Base-by-base conservation (phyloP, 139 green algal genomes). In the Closterium sp. region DNA sequence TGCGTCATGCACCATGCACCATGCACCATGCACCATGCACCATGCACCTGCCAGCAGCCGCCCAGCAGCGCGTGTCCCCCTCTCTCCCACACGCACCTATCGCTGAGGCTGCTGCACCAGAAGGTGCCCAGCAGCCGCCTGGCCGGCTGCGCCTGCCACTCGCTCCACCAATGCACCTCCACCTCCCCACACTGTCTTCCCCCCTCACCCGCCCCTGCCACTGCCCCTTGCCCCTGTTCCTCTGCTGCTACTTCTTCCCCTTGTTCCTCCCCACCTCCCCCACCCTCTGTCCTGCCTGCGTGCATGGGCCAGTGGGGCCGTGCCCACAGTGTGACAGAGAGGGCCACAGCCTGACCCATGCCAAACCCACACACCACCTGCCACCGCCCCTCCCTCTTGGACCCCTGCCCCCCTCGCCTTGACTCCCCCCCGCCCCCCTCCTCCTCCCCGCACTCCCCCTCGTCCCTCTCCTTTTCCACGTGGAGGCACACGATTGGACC, bases 101-200 rank as follows among this genome's bases (percentile, higher is more conserved):
- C 19, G 25, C 89, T 66, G 12, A 89, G 55, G 25, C 23, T 90
- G 43, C 36, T 10, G 33, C 83, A 89, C 21, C 21, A 90, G 86
- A 92, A 92, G 36, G 64, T 83, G 1, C 89, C 89, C 19, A 92
- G 32, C 64, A 92, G 89, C 83, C 35, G 16, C 31, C 89, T 76
- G 25, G 25, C 31, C 1, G 8, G n/a, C 12, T 92, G 38, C 19
- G 83, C 83, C 8, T 85, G 36, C 89, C 89, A 92, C 89, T 66
- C 38, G 19, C 38, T 66, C 38, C 38, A 66, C 38, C 32, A 36
- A 7, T 55, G 2, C 4, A 87, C 32, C 31, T 84, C 88, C 35
- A 35, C 34, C 34, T 35, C 34, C 2, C 64, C 88, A 2, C 8
- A 87, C 21, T 86, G 31, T 10, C 3, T 91, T n/a, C 28, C 35